These are phyloP conservation scores for Saccharomycopsis javanensis DNA, from an alignment of 805 yeast species.

Conservation along the genomic window DNA sequence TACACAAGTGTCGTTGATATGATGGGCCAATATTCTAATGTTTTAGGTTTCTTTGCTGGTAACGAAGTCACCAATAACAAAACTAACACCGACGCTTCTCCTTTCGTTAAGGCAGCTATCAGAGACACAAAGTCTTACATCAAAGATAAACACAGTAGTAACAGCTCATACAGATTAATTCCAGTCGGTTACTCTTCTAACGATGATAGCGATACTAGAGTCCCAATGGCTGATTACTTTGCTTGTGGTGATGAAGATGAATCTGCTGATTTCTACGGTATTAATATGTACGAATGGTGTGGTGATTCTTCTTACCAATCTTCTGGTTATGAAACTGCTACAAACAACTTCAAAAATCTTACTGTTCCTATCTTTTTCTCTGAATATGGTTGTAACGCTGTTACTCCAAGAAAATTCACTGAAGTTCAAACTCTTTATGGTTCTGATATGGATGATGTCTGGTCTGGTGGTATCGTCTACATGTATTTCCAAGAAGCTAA, in stretches of 20 bases:
- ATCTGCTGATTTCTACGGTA: slow-evolving; percentile 74
- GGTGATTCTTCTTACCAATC: slow-evolving; percentile 46
- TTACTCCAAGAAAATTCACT: slow-evolving; percentile 59
- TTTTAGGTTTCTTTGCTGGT: slow-evolving; percentile 94
- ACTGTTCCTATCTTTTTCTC: slow-evolving; percentile 71
- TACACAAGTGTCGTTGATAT: slow-evolving; percentile 77
- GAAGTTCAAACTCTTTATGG: slow-evolving; percentile 61
- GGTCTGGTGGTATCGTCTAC: slow-evolving; percentile 89
- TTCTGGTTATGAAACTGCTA: slow-evolving; percentile 62
- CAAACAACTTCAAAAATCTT: slow-evolving; percentile 52
- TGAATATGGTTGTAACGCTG: slow-evolving; percentile 73
- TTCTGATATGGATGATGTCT: slow-evolving; percentile 64
- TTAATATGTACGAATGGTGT: slow-evolving; percentile 88
- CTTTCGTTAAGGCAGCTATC: slow-evolving; percentile 92
- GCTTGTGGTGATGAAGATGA: slow-evolving; percentile 59
- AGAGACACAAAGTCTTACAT: slow-evolving; percentile 82
- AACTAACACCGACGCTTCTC: slow-evolving; percentile 80
- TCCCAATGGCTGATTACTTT: slow-evolving; percentile 72
- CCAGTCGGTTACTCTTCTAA: slow-evolving; percentile 94
- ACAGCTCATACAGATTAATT: slow-evolving; percentile 50
- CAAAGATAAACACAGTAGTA: slow-evolving; percentile 29
- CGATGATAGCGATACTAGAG: slow-evolving; percentile 78
- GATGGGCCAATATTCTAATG: slow-evolving; percentile 67
- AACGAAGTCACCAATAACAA: slow-evolving; percentile 88
- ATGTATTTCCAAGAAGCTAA: slow-evolving; percentile 74